A percentile compares a stretch with the other conserved stretches of the same genome.
Conservation (phyloP, 306 rosid species). For the Coriaria nepalensis region DNA sequence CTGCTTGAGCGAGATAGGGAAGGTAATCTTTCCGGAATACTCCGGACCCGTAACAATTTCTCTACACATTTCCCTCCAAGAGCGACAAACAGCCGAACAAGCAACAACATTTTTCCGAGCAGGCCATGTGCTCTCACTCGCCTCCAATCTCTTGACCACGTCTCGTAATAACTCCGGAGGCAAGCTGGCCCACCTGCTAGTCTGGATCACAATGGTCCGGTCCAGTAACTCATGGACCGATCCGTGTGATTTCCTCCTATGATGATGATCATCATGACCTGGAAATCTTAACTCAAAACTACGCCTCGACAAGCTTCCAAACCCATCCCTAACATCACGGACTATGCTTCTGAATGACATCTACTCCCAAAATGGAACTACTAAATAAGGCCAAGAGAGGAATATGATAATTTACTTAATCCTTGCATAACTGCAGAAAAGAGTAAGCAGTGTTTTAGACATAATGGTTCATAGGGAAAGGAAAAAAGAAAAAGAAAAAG, state of each 20-base stretch:
- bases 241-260: constrained; percentile 56
- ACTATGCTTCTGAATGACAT: constrained; percentile 95
- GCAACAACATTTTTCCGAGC: constrained; percentile 66
- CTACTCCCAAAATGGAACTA: constrained; percentile 13
- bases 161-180: constrained; percentile 82
- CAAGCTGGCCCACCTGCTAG: constrained; percentile 72
- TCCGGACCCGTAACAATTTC: constrained; percentile 67
- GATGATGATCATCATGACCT: constrained; percentile 23
- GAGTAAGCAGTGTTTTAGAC: constrained; percentile 29
- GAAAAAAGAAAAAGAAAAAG: constrained; percentile 46
- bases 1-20: constrained; percentile 84
- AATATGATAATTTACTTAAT: constrained; percentile 8
- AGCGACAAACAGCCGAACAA: constrained; percentile 73
- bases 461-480: constrained; percentile 26
- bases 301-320: constrained; percentile 79
- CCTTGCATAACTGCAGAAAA: constrained; percentile 32
- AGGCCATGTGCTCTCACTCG: constrained; percentile 80
- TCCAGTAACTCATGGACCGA: constrained; percentile 51
- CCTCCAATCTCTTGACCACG: constrained; percentile 71
- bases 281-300: constrained; percentile 72
- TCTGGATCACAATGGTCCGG: constrained; percentile 31
- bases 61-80: constrained; percentile 93
- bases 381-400: constrained; percentile 20
- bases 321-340: constrained; percentile 74
- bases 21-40: constrained; percentile 69